Evolutionary conservation across 2,329 filamentous ascomycete species (phyloP).

Genomic region (Exophiala lecanii-corni): DNA sequence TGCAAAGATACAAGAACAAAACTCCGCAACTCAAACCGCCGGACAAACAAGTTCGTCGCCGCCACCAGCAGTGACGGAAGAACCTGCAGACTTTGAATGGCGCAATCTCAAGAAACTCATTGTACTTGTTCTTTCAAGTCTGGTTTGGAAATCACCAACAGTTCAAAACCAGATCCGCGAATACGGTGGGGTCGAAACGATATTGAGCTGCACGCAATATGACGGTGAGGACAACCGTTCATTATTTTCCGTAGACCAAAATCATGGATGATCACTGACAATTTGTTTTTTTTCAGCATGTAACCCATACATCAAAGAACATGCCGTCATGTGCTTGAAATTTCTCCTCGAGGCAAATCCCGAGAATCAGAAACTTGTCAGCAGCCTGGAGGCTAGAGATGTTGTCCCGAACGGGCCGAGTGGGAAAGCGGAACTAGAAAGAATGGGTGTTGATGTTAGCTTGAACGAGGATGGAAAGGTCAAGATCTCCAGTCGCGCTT

Average conservation of each 20-base stretch:
- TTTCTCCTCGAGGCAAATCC: constrained; percentile 54
- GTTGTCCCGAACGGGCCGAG: constrained; percentile 34
- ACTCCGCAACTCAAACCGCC: constrained; percentile 8
- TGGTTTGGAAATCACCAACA: constrained; percentile 78
- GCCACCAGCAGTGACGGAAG: constrained; percentile 50
- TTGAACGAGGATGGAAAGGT: constrained; percentile 40
- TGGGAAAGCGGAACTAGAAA: constrained; percentile 37
- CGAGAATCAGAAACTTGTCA: constrained; percentile 51
- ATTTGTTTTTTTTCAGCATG: constrained; percentile 11
- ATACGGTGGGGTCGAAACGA: constrained; percentile 77
- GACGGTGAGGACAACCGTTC: constrained; percentile 60
- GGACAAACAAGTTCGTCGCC: constrained; percentile 31
- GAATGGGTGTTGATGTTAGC: constrained; percentile 40
- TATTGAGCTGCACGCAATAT: constrained; percentile 84
- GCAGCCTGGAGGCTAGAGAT: constrained; percentile 43
- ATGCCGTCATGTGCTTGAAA: constrained; percentile 82
- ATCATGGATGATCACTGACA: neutral
- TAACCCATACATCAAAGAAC: constrained; percentile 90
- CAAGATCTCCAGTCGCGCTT: constrained; percentile 2
- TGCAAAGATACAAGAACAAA: constrained; percentile 1
- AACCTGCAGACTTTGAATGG: constrained; percentile 65
- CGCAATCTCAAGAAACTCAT: constrained; percentile 89
- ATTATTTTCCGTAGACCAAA: neutral
- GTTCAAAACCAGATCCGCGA: constrained; percentile 86
- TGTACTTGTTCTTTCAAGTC: constrained; percentile 79